Evolutionary conservation across 1,284 basidiomycete species (phyloP), one percentile per base, ranked within the genome.

Genomic region (Athelia psychrophila): DNA sequence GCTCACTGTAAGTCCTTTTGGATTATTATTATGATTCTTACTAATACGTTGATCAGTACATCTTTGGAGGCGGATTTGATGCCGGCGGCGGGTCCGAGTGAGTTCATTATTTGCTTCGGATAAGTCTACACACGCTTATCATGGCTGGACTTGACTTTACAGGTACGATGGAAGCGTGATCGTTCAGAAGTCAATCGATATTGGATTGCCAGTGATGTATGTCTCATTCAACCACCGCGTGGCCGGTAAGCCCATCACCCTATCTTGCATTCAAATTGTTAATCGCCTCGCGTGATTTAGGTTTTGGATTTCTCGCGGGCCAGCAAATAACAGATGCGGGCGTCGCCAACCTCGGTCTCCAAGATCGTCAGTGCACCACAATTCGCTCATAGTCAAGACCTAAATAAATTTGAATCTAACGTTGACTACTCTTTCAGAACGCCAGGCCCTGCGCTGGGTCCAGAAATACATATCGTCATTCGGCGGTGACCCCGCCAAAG

Each of bases 401-500:
- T 6, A 6, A 30, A 5, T 6, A 18, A 19, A 22, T 19, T 47
- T 18, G 20, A 22, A 10, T 47, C 9, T 23, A 20, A 12, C 38
- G 22, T 30, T 30, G 6, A 23, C 16, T n/a, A 18, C n/a, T n/a
- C n/a, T n/a, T n/a, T 18, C 38, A 60, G 64, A 66, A 38, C 55
- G 64, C 8, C 30, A 60, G 4, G 72, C 69, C 0, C 59, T 78
- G 20, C 54, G 68, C 35, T 78, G 76, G 75, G 60, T 77, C 0
- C 69, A 73, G 35, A 54, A 67, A 45, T 69, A 77, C 56, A 74
- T 78, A 52, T 36, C 50, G 9, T 56, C 58, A 0, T 78, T 78
- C 53, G 75, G 75, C 5, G 76, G 77, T 6, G 70, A 77, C 53
- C 60, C 63, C 56, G 33, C 36, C 19, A 63, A 63, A 54, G 63